Conservation (phyloP, 805 yeast genomes). For the Ogataea trehaloabstinens region DNA sequence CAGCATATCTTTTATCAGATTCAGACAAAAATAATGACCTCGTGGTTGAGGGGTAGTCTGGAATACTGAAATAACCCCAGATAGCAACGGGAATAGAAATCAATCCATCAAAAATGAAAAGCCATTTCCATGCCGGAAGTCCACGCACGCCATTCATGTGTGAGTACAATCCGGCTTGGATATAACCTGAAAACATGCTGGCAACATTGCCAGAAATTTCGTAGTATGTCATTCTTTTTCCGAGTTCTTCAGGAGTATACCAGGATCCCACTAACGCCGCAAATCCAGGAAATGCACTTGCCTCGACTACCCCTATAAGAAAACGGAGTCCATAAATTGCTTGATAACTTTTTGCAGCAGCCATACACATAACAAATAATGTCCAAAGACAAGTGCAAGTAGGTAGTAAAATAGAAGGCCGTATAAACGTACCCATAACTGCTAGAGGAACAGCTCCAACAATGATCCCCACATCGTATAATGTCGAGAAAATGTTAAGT, state of each 20-base stretch:
- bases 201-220: constrained; percentile 37
- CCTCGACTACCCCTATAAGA: constrained; percentile 41
- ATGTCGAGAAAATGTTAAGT: constrained; percentile 29
- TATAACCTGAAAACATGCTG: constrained; percentile 53
- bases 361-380: constrained; percentile 23
- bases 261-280: constrained; percentile 38
- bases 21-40: constrained; percentile 16
- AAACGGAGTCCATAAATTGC: constrained; percentile 41
- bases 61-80: constrained; percentile 57
- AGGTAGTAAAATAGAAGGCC: constrained; percentile 19
- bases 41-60: constrained; percentile 41
- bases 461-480: constrained; percentile 31
- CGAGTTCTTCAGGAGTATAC: constrained; percentile 42
- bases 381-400: constrained; percentile 27
- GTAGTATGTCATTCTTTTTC: constrained; percentile 39
- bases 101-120: constrained; percentile 62
- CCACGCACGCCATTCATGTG: constrained; percentile 50
- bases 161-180: constrained; percentile 54
- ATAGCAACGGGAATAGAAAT: constrained; percentile 58
- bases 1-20: constrained; percentile 20
- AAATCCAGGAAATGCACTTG: constrained; percentile 39
- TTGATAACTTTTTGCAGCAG: constrained; percentile 23
- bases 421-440: constrained; percentile 15
- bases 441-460: constrained; percentile 19
- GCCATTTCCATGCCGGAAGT: constrained; percentile 69